Evolutionary conservation across 1,284 basidiomycete species (phyloP).

Genomic region (Moesziomyces sp.): DNA sequence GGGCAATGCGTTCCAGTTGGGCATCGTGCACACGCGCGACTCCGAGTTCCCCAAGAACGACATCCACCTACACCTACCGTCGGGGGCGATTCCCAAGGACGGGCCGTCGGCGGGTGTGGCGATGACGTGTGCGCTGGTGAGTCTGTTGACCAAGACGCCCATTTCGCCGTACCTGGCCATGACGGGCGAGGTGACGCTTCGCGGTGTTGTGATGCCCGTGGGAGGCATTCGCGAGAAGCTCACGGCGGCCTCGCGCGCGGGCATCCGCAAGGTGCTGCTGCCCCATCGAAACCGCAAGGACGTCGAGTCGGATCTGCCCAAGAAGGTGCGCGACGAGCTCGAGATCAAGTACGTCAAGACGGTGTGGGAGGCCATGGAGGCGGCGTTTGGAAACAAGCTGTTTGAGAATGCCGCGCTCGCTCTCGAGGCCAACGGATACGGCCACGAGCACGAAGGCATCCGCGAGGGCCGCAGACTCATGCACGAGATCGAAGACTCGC

Average conservation of each 20-base stretch:
- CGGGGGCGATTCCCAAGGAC: slow-evolving; percentile 88
- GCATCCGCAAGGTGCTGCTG: slow-evolving; percentile 81
- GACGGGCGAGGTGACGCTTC: slow-evolving; percentile 65
- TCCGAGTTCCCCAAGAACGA: slow-evolving; percentile 83
- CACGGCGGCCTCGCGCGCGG: slow-evolving; percentile 74
- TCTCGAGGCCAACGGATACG: slow-evolving; percentile 40
- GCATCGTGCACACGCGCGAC: slow-evolving; percentile 76
- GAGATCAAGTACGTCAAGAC: slow-evolving; percentile 82
- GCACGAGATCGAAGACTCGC: slow-evolving; percentile 48
- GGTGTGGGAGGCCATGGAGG: slow-evolving; percentile 81
- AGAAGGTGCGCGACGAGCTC: slow-evolving; percentile 77
- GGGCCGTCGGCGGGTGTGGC: slow-evolving; percentile 85
- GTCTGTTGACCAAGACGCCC: slow-evolving; percentile 79
- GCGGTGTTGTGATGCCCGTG: slow-evolving; percentile 64
- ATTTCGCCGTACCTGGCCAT: slow-evolving; percentile 63
- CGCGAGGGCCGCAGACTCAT: slow-evolving; percentile 52
- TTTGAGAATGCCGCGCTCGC: slow-evolving; percentile 54
- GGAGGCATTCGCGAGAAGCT: slow-evolving; percentile 67
- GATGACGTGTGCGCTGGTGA: slow-evolving; percentile 86
- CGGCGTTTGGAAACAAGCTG: slow-evolving; percentile 69
- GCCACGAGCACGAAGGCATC: slow-evolving; percentile 56
- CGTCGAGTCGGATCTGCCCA: slow-evolving; percentile 82
- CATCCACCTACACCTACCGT: slow-evolving; percentile 86
- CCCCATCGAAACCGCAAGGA: slow-evolving; percentile 85
- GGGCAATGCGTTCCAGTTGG: slow-evolving; percentile 81